Base-by-base conservation (phyloP, 2,329 filamentous ascomycete species). In the Curvularia hawaiiensis region DNA sequence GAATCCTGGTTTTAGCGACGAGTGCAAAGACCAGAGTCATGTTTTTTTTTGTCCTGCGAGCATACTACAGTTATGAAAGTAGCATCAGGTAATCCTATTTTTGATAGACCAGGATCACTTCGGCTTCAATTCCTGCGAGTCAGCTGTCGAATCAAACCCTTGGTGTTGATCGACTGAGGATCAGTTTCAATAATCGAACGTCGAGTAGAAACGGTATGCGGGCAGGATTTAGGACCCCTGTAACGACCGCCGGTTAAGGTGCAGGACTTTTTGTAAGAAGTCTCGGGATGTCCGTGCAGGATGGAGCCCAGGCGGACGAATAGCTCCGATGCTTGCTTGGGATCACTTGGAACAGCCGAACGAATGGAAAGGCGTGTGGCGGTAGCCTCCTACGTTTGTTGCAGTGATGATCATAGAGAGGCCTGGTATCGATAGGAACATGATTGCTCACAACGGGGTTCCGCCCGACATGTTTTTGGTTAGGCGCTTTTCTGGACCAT, bases 191-290 rank as follows among this genome's bases (percentile, higher is more conserved):
- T 45, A 45, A 26, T 22, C 40, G 18, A 38, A 45, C 47, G 10
- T 50, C 11, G 24, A 44, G 31, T 51, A 26, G 47, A 40, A 41
- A 51, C 41, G 24, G 22, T 26, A 26, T 31, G 31, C 45, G 18
- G 40, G 22, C 22, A 28, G 22, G 7, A 39, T 39, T 14, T 22
- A 12, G 31, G 28, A 51, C 35, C 24, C 35, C 14, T 33, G 22
- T 55, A 26, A 40, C 5, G 33, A 18, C 40, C 28, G 24, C 48
- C 47, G 47, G 40, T 14, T 26, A 52, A 55, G 39, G 5, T 52
- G 26, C 48, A 46, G 40, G 40, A 46, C 18, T 47, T 51, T 51
- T 24, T 16, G 26, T 26, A 24, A 14, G 28, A 22, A 38, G 26
- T 11, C 16, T 31, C 24, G 35, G 3, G 14, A 22, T 28, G 41